Conservation (phyloP, 768 basidiomycete species). For the Rhizopogon vulgaris region DNA sequence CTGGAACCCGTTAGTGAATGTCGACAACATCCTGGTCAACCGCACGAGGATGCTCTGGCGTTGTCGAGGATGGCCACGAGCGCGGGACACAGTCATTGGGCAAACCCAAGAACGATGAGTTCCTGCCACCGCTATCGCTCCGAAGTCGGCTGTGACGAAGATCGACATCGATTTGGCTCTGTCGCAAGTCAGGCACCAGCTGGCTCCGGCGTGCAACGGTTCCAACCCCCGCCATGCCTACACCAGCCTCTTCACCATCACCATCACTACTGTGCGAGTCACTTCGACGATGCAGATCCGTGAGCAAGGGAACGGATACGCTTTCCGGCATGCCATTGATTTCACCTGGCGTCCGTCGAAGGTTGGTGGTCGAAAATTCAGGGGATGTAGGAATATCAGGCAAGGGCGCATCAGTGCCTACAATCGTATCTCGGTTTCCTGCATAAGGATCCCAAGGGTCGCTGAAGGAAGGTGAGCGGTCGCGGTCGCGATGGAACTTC, state of each 20-base stretch:
- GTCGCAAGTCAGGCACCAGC: slow-evolving; percentile 10
- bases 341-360: neutral
- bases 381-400: slow-evolving; percentile 12
- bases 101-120: neutral
- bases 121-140: slow-evolving; percentile 7
- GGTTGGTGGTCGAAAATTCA: slow-evolving; percentile 3
- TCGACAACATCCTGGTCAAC: neutral
- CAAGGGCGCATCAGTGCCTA: slow-evolving; percentile 17
- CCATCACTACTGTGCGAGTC: slow-evolving; percentile 8
- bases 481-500: slow-evolving; percentile 1
- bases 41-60: neutral
- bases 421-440: slow-evolving; percentile 22
- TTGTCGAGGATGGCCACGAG: neutral
- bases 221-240: slow-evolving; percentile 42
- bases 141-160: slow-evolving; percentile 7
- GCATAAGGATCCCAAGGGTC: slow-evolving; percentile 21
- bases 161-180: no score
- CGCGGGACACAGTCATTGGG: neutral
- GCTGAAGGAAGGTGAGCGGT: neutral
- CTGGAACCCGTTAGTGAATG: neutral
- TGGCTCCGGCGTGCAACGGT: slow-evolving; percentile 32
- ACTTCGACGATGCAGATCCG: slow-evolving; percentile 19
- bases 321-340: slow-evolving; percentile 6
- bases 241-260: slow-evolving; percentile 18
- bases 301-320: slow-evolving; percentile 26